Percentiles rank a stretch among this genome's conserved stretches.
phyloP scores from a whole-genome alignment of 148 eudicot genomes.

The Linanthus parryae region DNA sequence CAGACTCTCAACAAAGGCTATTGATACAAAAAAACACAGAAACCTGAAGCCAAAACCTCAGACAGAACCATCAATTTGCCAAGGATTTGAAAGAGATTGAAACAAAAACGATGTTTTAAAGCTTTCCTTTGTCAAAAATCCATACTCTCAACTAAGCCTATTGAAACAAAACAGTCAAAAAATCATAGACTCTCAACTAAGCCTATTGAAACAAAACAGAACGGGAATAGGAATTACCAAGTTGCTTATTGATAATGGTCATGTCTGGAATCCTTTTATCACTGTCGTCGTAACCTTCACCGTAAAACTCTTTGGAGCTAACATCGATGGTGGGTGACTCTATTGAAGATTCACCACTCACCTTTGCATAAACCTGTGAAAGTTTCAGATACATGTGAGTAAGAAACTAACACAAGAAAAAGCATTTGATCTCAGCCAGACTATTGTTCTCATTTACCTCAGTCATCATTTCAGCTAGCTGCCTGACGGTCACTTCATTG shows the following conservation, averaged over 20 bases:
- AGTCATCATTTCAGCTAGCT: constrained; percentile 99
- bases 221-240: constrained; percentile 39
- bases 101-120: no score
- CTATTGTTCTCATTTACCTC: no score
- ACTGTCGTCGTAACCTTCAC: constrained; percentile 96
- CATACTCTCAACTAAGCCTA: no score
- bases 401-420: background rate
- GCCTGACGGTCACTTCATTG: constrained; percentile 95
- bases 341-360: constrained; percentile 64
- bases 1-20: no score
- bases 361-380: constrained; percentile 76
- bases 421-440: no score
- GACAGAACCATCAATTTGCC: no score
- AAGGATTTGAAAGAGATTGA: no score
- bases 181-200: no score
- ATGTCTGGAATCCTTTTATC: constrained; percentile 97
- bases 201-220: constrained; percentile 2
- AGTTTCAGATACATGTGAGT: background rate
- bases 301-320: constrained; percentile 88
- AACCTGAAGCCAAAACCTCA: no score
- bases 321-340: constrained; percentile 80
- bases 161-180: no score
- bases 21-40: no score
- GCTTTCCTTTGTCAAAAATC: no score
- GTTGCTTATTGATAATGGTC: constrained; percentile 94